Evolutionary conservation across 2,329 filamentous ascomycete genomes (phyloP), one percentile per base, ranked within the genome.

Genomic region (Didymella segeticola): DNA sequence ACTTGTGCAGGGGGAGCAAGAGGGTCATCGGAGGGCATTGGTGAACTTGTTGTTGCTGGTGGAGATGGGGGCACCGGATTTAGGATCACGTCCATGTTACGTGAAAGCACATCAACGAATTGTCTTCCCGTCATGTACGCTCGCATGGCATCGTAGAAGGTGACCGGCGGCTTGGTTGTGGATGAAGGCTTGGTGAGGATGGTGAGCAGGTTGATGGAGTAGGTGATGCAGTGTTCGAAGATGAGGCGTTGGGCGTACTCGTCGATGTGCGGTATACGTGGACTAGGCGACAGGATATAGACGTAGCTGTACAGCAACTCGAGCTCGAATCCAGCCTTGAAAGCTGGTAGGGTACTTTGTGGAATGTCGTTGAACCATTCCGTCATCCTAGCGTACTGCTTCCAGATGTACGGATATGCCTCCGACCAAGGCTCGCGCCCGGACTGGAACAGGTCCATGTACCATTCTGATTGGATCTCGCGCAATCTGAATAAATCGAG

Each of bases 231-330:
- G 67, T 95, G 88, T 70, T 96, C 91, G 71, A 96, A 96, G 33
- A 96, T 90, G 20, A 96, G 80, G 25, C 87, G 81, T 57, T 91
- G 89, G 30, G 88, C 89, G 69, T 93, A 91, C 38, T 91, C 84
- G 3, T 86, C 88, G 43, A 93, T 86, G 19, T 84, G 80, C 0
- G 90, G 89, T 3, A 89, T 86, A 38, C 89, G 83, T 1, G 87
- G 85, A 29, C 89, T 93, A 1, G 92, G 91, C 0, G 91, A 91
- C 7, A 97, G 83, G 52, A 93, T 90, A 72, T 97, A 91, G 20
- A 96, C 89, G 64, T 91, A 95, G 68, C 91, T 96, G 77, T 96
- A 98, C 39, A 93, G 84, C 34, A 96, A 77, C 70, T 99, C 95
- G 14, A 96, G 84, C 58, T 95, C 89, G 68, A 97, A 96, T 60